Evolutionary conservation across 2,329 filamentous ascomycete species (phyloP), one percentile per base, ranked within the genome.

Genomic region (Aphanocladium album): DNA sequence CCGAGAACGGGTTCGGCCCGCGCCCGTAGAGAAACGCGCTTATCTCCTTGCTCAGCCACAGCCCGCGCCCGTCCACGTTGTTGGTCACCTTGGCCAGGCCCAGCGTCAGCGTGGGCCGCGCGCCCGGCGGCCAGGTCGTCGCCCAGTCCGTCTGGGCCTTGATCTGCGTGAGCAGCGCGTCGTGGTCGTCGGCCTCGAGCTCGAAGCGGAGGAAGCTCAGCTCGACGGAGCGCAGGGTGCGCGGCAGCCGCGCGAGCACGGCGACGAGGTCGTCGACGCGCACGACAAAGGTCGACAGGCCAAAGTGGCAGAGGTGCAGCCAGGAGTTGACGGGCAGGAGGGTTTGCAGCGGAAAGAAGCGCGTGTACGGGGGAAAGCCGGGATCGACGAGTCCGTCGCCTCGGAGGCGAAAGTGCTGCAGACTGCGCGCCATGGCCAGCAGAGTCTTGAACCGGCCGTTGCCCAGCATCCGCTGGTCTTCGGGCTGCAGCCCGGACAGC

Each of bases 201-300:
- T n/a, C 3, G 25, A 74, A 74, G 3, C 9, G 11, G 1, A 76
- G 62, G 14, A 69, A 71, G 49, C 71, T 75, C 6, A 77, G 63
- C 30, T 77, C 68, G 0, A 76, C 61, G 1, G 70, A 71, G 11
- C 66, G 64, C 1, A 75, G 23, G 0, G 69, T 70, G 0, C 23
- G 8, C 3, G 71, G 72, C 0, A 77, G 54, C 0, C 52, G 57
- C 1, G 51, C 43, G 16, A 77, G 68, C 1, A 74, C 55, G 0
- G 63, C 58, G 9, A 76, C 50, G 0, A 74, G 33, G 37, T 73
- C 69, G 1, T 62, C 49, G 37, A 68, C 61, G 21, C 51, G 56
- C 1, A 74, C 67, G 0, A 68, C 17, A 7, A 72, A 69, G 16
- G 62, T 51, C 1, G 65, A 69, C 1, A 76, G 65, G 1, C 67